These are phyloP conservation scores for Torulaspora franciscae DNA, from an alignment of 805 yeast genomes.

Conservation along the genomic window DNA sequence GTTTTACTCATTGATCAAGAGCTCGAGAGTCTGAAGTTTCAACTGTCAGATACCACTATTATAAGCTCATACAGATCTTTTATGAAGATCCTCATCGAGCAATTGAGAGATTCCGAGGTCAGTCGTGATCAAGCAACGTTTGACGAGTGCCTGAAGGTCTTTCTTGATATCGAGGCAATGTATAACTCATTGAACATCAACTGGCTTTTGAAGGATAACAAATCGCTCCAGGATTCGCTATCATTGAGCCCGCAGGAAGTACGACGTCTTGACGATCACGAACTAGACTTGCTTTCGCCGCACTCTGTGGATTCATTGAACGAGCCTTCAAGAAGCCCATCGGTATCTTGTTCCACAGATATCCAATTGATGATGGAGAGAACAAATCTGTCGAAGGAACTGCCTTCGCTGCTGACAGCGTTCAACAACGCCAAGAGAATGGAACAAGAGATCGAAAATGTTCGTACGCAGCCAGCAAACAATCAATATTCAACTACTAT, in stretches of 20 bases:
- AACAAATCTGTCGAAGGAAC: constrained; percentile 56
- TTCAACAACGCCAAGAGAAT: constrained; percentile 57
- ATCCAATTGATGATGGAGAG: constrained; percentile 41
- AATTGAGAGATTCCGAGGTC: constrained; percentile 51
- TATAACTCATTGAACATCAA: constrained; percentile 50
- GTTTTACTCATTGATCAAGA: constrained; percentile 62
- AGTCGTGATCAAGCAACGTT: constrained; percentile 52
- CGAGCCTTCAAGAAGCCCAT: constrained; percentile 19
- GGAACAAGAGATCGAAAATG: constrained; percentile 45
- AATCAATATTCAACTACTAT: not conserved
- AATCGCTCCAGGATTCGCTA: constrained; percentile 11
- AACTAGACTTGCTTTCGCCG: constrained; percentile 3
- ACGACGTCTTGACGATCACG: constrained; percentile 3
- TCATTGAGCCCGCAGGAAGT: constrained; percentile 1
- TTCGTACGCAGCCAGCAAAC: constrained; percentile 8
- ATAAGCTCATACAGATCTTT: constrained; percentile 50
- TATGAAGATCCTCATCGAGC: constrained; percentile 53
- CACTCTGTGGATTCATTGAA: constrained; percentile 5
- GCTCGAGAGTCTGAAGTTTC: constrained; percentile 41
- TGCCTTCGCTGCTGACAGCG: constrained; percentile 63
- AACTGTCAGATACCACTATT: constrained; percentile 19
- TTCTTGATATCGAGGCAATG: constrained; percentile 70
- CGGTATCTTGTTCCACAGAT: constrained; percentile 28
- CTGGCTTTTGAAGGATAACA: constrained; percentile 34
- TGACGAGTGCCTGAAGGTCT: constrained; percentile 62